Percentiles rank a stretch among this genome's conserved stretches.
phyloP scores from a whole-genome alignment of 345 rosid species.

The Physaria fendleri region DNA sequence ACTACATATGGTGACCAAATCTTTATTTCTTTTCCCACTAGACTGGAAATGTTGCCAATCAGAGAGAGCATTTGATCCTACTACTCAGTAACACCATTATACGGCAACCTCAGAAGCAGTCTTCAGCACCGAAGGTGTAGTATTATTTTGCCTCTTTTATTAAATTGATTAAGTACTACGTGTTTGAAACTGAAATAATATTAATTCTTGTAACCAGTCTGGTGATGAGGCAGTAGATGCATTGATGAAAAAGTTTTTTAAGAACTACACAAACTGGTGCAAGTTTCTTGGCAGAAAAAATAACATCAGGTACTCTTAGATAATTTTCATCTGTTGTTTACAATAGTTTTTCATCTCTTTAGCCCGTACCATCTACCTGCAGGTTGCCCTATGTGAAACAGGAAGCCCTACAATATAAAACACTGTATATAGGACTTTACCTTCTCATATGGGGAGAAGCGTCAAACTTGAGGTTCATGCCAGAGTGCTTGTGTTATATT shows the following conservation, averaged over 20 bases:
- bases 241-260: constrained; percentile 74
- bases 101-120: constrained; percentile 53
- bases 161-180: not conserved
- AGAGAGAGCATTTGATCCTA: constrained; percentile 88
- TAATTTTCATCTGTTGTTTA: not conserved
- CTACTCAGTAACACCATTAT: constrained; percentile 66
- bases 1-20: not conserved
- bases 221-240: constrained; percentile 73
- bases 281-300: constrained; percentile 69
- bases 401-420: constrained; percentile 81
- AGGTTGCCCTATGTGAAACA: constrained; percentile 73
- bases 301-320: constrained; percentile 52
- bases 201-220: constrained; percentile 37
- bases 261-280: constrained; percentile 91
- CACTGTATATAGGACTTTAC: constrained; percentile 79
- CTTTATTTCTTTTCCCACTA: constrained; percentile 26
- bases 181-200: constrained; percentile 19
- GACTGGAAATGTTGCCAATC: constrained; percentile 87
- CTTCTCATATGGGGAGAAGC: constrained; percentile 99
- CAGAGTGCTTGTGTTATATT: constrained; percentile 87
- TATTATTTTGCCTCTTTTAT: constrained; percentile 7
- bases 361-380: constrained; percentile 29
- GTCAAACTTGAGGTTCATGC: constrained; percentile 88
- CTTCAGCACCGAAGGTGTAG: constrained; percentile 48
- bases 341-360: not conserved